A percentile compares a stretch with the other conserved stretches of the same genome.
phyloP scores from a whole-genome alignment of 1,284 basidiomycete species.

The Waitea zeae region DNA sequence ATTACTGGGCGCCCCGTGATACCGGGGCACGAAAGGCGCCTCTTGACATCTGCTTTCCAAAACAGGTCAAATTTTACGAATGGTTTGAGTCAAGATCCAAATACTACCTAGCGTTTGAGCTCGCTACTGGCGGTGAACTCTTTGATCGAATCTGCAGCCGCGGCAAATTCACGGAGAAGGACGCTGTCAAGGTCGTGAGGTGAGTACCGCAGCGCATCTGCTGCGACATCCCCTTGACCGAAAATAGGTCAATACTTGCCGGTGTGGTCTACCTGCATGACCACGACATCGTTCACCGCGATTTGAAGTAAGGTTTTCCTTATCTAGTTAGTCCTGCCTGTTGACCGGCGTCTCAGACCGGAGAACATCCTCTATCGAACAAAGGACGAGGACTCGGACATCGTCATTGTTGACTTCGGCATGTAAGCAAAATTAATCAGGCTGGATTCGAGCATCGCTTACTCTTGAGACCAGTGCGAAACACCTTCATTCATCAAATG shows the following conservation, averaged over 20 bases:
- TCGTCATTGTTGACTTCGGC: conserved; percentile 94
- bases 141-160: conserved; percentile 71
- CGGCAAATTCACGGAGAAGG: conserved; percentile 83
- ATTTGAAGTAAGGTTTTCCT: conserved; percentile 49
- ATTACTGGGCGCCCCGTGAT: conserved; percentile 3
- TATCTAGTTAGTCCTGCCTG: background rate
- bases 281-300: conserved; percentile 83
- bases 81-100: conserved; percentile 86
- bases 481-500: conserved; percentile 62
- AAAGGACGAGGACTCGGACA: conserved; percentile 48
- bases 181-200: conserved; percentile 72
- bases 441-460: background rate
- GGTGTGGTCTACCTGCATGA: conserved; percentile 75
- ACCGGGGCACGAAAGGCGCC: background rate
- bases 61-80: conserved; percentile 82
- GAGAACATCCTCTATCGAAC: conserved; percentile 92
- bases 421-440: conserved; percentile 38
- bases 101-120: conserved; percentile 84
- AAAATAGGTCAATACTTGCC: conserved; percentile 56
- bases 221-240: background rate
- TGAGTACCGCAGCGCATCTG: conserved; percentile 17
- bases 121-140: conserved; percentile 79
- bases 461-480: conserved; percentile 42
- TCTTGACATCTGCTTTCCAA: conserved; percentile 4
- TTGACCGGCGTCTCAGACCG: conserved; percentile 28